A percentile compares a stretch with the other conserved stretches of the same genome.
Evolutionary conservation across 1,139 yeast genomes (phyloP).

Genomic region (Saccharomyces hybrid): DNA sequence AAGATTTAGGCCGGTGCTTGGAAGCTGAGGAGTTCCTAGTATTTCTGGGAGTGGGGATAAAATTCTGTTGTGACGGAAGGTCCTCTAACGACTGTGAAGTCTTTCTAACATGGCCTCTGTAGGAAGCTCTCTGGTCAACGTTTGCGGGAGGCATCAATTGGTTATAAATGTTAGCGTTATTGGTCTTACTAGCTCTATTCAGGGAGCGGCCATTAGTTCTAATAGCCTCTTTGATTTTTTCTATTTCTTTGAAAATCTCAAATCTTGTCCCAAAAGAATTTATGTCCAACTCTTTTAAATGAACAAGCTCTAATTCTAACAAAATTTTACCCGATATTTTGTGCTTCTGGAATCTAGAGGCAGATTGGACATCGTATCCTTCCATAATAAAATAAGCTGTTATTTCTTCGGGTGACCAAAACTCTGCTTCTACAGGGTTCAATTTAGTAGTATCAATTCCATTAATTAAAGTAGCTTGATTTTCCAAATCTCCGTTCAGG

Average conservation of each 20-base stretch:
- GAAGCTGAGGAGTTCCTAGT: constrained; percentile 2
- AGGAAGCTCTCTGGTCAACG: constrained; percentile 15
- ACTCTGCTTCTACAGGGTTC: constrained; percentile 33
- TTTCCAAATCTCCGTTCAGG: background rate
- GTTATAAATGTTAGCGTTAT: constrained; percentile 4
- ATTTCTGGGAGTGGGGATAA: background rate
- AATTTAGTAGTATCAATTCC: constrained; percentile 7
- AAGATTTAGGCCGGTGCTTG: constrained; percentile 15
- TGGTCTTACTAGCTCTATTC: background rate
- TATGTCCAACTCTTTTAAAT: constrained; percentile 85
- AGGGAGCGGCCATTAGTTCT: constrained; percentile 1
- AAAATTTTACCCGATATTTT: constrained; percentile 82
- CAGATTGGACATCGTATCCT: constrained; percentile 67
- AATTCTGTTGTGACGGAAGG: constrained; percentile 11
- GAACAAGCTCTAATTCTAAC: constrained; percentile 75
- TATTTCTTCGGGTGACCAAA: constrained; percentile 89
- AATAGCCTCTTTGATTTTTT: constrained; percentile 42
- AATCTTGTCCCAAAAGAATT: constrained; percentile 91
- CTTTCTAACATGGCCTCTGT: constrained; percentile 38
- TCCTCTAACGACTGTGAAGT: constrained; percentile 51
- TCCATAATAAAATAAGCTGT: constrained; percentile 62
- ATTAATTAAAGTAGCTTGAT: background rate
- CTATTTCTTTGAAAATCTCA: constrained; percentile 85
- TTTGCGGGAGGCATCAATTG: constrained; percentile 31
- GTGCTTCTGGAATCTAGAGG: constrained; percentile 77